These are phyloP conservation scores for Fragaria nilgerrensis DNA, from an alignment of 306 rosid genomes.

Conservation along the genomic window DNA sequence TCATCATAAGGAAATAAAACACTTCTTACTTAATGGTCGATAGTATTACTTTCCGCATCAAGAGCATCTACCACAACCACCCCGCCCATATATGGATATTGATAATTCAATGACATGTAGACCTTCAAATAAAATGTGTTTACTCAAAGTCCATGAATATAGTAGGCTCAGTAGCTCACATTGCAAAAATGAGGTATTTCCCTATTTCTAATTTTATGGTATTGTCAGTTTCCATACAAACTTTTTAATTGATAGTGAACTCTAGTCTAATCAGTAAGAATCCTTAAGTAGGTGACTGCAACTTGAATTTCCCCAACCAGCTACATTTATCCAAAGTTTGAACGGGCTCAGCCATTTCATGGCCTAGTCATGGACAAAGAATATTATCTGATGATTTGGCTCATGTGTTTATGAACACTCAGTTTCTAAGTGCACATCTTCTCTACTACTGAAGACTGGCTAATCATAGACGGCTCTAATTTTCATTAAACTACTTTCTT, in stretches of 20 bases:
- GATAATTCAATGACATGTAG: neutral
- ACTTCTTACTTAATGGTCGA: neutral
- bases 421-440: neutral
- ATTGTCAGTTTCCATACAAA: neutral
- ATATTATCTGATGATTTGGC: constrained; percentile 1
- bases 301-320: constrained; percentile 2
- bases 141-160: neutral
- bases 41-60: neutral
- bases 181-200: neutral
- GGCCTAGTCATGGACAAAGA: neutral
- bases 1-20: neutral
- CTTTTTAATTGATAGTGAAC: neutral
- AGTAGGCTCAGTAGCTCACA: neutral
- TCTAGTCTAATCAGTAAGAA: neutral
- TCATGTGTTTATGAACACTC: neutral
- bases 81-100: neutral
- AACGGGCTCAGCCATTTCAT: neutral
- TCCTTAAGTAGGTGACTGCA: neutral
- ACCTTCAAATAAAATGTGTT: neutral
- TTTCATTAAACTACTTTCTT: neutral
- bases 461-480: neutral
- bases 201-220: neutral
- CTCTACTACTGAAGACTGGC: neutral
- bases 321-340: constrained; percentile 1
- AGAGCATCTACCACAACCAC: constrained; percentile 3